phyloP scores from a whole-genome alignment of 805 yeast genomes.

The Danielozyma ontarioensis region DNA sequence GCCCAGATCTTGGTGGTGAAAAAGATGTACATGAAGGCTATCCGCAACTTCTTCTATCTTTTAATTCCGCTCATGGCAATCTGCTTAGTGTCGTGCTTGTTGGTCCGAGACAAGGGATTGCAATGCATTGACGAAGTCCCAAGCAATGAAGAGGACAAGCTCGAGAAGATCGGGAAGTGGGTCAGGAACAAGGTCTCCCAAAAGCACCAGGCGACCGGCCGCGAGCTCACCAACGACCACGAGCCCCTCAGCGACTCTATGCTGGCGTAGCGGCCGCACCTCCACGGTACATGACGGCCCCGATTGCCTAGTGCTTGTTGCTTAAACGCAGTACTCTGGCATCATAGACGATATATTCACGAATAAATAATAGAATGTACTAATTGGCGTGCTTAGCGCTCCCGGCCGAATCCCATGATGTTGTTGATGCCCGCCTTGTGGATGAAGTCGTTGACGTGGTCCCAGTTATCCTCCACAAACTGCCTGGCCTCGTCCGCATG shows the following conservation, averaged over 20 bases:
- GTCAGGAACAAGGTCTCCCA: not conserved
- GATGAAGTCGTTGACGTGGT: not conserved
- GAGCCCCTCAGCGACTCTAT: too few relatives aligned
- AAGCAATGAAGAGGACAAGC: not conserved
- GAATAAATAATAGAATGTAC: too few relatives aligned
- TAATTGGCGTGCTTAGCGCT: too few relatives aligned
- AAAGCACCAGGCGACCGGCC: too few relatives aligned
- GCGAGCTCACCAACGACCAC: too few relatives aligned
- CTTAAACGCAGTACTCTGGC: too few relatives aligned
- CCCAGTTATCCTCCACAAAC: not conserved
- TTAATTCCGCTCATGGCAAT: constrained; percentile 30
- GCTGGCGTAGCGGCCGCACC: too few relatives aligned
- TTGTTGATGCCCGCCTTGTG: too few relatives aligned
- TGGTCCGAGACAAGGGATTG: constrained; percentile 31
- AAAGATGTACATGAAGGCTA: constrained; percentile 26
- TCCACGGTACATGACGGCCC: too few relatives aligned
- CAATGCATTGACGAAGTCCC: constrained; percentile 30
- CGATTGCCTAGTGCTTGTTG: too few relatives aligned
- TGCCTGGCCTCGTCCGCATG: not conserved
- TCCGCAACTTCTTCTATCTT: constrained; percentile 29
- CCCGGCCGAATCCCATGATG: too few relatives aligned
- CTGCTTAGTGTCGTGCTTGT: constrained; percentile 24
- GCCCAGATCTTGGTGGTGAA: constrained; percentile 18
- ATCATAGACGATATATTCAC: too few relatives aligned
- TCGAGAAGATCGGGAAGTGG: not conserved